Conservation (phyloP, 2,329 filamentous ascomycete genomes). For the Corynespora cassiicola region DNA sequence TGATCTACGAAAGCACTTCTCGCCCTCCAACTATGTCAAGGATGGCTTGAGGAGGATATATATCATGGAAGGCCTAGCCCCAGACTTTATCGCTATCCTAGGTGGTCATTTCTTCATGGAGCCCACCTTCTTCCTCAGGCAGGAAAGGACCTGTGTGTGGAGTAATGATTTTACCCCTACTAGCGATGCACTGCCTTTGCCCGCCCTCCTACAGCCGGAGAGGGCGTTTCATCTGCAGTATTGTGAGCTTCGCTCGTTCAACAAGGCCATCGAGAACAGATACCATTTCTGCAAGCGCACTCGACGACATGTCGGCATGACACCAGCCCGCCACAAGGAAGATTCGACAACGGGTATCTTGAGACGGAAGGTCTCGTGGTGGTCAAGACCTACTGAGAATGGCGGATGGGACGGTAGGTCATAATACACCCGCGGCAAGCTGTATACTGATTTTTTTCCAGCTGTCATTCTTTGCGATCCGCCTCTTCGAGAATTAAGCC, state of each 20-base stretch:
- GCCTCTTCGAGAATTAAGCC: slow-evolving; percentile 23
- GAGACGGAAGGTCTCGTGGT: slow-evolving; percentile 38
- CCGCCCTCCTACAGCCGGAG: slow-evolving; percentile 32
- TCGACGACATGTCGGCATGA: slow-evolving; percentile 41
- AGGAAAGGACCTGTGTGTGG: slow-evolving; percentile 44
- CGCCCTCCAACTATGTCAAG: slow-evolving; percentile 11
- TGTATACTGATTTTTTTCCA: slow-evolving; percentile 12
- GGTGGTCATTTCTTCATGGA: slow-evolving; percentile 43
- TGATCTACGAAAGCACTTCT: slow-evolving; percentile 26
- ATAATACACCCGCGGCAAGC: background rate
- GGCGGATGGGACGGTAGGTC: slow-evolving; percentile 42
- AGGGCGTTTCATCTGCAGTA: slow-evolving; percentile 39
- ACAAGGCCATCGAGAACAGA: slow-evolving; percentile 25
- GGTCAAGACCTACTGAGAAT: slow-evolving; percentile 23
- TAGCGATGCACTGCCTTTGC: slow-evolving; percentile 40
- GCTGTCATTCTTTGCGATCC: slow-evolving; percentile 43
- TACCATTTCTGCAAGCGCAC: slow-evolving; percentile 38
- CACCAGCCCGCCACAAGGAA: slow-evolving; percentile 27
- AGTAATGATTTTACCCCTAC: slow-evolving; percentile 42
- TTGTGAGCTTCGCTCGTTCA: slow-evolving; percentile 41
- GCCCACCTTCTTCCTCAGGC: slow-evolving; percentile 37
- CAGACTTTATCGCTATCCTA: slow-evolving; percentile 33
- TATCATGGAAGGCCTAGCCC: slow-evolving; percentile 40
- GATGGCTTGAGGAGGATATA: slow-evolving; percentile 33
- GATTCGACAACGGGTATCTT: slow-evolving; percentile 36